phyloP scores from a whole-genome alignment of 2,329 filamentous ascomycete species.

The Aureobasidium lini region DNA sequence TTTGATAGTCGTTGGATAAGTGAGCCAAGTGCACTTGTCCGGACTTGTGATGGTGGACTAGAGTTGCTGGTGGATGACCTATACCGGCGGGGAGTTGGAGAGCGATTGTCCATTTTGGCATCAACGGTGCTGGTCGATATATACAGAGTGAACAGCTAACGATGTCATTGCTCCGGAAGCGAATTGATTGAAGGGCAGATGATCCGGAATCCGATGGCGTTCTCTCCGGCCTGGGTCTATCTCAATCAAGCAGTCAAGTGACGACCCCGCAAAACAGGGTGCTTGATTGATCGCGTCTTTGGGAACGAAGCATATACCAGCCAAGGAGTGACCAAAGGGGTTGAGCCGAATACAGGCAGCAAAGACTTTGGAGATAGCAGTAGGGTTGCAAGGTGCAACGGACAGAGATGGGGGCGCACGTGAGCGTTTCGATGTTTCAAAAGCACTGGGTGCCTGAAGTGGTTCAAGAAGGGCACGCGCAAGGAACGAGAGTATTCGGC shows the following conservation, averaged over 20 bases:
- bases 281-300: not conserved
- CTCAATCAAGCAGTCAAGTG: slow-evolving; percentile 2
- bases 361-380: not conserved
- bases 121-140: slow-evolving; percentile 9
- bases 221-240: not conserved
- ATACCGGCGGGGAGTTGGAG: slow-evolving; percentile 9
- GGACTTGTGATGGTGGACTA: slow-evolving; percentile 12
- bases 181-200: not conserved
- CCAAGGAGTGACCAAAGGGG: slow-evolving; percentile 1
- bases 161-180: slow-evolving; percentile 11
- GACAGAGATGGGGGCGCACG: slow-evolving; percentile 2
- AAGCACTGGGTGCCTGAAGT: slow-evolving; percentile 6
- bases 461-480: not conserved
- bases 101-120: slow-evolving; percentile 9
- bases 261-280: slow-evolving; percentile 6
- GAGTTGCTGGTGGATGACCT: slow-evolving; percentile 17
- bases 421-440: slow-evolving; percentile 11
- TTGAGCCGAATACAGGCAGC: not conserved
- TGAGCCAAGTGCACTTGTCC: slow-evolving; percentile 12
- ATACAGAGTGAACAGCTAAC: slow-evolving; percentile 5
- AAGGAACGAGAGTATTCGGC: not conserved
- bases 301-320: not conserved
- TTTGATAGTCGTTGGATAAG: slow-evolving; percentile 13
- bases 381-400: slow-evolving; percentile 6
- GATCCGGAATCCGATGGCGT: slow-evolving; percentile 3